These are phyloP conservation scores for Fusarium tupiense DNA, from an alignment of 2,329 filamentous ascomycete species.

Conservation along the genomic window DNA sequence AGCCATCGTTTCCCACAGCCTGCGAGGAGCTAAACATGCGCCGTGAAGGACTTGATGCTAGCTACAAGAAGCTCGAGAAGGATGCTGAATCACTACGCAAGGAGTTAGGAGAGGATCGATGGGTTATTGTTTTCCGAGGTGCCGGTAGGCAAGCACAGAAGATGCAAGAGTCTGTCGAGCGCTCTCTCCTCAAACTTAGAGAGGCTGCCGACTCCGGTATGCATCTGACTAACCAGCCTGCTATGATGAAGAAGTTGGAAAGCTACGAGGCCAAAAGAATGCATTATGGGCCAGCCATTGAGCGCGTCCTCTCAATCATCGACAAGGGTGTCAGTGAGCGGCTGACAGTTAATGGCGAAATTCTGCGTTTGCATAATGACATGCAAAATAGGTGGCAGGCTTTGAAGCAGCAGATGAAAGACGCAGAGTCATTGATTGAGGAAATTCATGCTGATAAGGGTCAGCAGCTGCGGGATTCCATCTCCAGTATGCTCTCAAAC, in stretches of 20 bases:
- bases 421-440: slow-evolving; percentile 79
- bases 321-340: slow-evolving; percentile 95
- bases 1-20: slow-evolving; percentile 84
- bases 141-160: slow-evolving; percentile 92
- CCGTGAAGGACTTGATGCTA: slow-evolving; percentile 78
- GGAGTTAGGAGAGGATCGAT: slow-evolving; percentile 93
- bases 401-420: slow-evolving; percentile 78
- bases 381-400: slow-evolving; percentile 84
- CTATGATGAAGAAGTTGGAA: slow-evolving; percentile 84
- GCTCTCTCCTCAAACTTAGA: slow-evolving; percentile 83
- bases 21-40: slow-evolving; percentile 88
- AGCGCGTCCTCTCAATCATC: slow-evolving; percentile 89
- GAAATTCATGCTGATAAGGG: slow-evolving; percentile 73
- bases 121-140: slow-evolving; percentile 94
- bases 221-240: slow-evolving; percentile 75
- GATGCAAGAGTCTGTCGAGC: slow-evolving; percentile 95
- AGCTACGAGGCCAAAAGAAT: slow-evolving; percentile 94
- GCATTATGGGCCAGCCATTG: slow-evolving; percentile 93
- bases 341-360: slow-evolving; percentile 96
- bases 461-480: slow-evolving; percentile 87
- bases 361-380: slow-evolving; percentile 84
- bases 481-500: slow-evolving; percentile 90
- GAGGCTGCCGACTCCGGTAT: slow-evolving; percentile 81
- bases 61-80: slow-evolving; percentile 86
- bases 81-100: slow-evolving; percentile 90